Evolutionary conservation across 2,329 filamentous ascomycete genomes (phyloP).

Genomic region (Catunica adiposa): DNA sequence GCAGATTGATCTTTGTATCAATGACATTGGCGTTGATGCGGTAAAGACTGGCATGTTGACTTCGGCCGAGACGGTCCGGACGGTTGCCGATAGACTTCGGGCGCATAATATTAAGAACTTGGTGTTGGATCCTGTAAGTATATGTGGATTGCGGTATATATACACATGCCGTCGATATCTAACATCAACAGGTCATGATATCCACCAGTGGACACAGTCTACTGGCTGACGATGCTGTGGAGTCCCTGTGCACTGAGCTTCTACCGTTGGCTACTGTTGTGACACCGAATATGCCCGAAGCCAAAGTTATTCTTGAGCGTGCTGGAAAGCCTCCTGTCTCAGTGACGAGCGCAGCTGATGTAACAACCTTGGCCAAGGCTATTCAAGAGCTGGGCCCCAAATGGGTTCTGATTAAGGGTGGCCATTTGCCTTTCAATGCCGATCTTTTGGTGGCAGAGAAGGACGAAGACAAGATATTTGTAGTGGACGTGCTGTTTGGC

Average conservation of each 20-base stretch:
- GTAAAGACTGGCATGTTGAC: conserved; percentile 57
- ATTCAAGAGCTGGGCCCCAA: conserved; percentile 55
- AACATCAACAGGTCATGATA: conserved; percentile 63
- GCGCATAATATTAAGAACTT: conserved; percentile 17
- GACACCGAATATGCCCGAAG: conserved; percentile 67
- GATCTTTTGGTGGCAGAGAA: conserved; percentile 41
- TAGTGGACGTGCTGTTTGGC: conserved; percentile 65
- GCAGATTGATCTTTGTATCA: conserved; percentile 71
- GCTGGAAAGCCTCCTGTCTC: conserved; percentile 24
- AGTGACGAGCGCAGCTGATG: conserved; percentile 38
- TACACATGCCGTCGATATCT: neutral
- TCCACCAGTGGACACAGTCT: conserved; percentile 62
- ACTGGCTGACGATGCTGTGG: conserved; percentile 47
- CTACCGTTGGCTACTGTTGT: conserved; percentile 51
- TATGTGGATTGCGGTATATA: neutral
- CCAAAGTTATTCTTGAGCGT: conserved; percentile 43
- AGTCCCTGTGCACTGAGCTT: conserved; percentile 40
- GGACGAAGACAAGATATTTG: conserved; percentile 43
- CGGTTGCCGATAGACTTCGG: conserved; percentile 20
- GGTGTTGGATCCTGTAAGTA: conserved; percentile 25
- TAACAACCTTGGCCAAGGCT: conserved; percentile 50
- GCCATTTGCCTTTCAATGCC: conserved; percentile 62
- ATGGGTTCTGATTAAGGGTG: conserved; percentile 79
- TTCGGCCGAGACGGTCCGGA: conserved; percentile 23
- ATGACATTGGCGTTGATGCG: conserved; percentile 75